Conservation (phyloP, 2,329 filamentous ascomycete species). For the Pseudogymnoascus sp. region DNA sequence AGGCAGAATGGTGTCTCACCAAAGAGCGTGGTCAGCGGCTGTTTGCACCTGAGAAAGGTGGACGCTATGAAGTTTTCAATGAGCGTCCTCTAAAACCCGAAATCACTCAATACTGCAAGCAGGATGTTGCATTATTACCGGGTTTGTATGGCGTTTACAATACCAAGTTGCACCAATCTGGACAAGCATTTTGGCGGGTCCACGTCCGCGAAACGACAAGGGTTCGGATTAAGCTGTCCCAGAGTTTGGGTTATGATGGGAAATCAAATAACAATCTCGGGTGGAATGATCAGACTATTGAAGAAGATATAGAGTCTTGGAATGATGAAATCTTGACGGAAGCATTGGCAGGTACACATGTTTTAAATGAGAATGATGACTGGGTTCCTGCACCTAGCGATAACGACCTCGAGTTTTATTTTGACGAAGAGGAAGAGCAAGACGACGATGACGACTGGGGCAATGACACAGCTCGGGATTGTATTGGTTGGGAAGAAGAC, state of each 20-base stretch:
- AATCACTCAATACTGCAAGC: constrained; percentile 38
- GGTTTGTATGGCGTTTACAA: constrained; percentile 30
- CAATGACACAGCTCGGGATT: too few species aligned
- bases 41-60: constrained; percentile 35
- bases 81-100: constrained; percentile 34
- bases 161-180: constrained; percentile 8
- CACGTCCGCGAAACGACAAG: constrained; percentile 9
- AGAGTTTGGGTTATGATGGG: constrained; percentile 7
- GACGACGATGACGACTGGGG: too few species aligned
- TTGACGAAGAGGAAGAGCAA: too few species aligned
- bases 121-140: constrained; percentile 38
- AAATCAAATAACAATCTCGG: background rate
- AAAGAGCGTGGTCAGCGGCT: constrained; percentile 33
- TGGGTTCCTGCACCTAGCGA: too few species aligned
- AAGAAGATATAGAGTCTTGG: constrained; percentile 13
- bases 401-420: too few species aligned
- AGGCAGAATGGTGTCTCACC: constrained; percentile 22
- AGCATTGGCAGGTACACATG: background rate
- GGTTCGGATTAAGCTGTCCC: constrained; percentile 17
- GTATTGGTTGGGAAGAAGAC: too few species aligned
- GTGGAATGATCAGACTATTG: constrained; percentile 14
- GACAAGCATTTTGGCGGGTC: constrained; percentile 12
- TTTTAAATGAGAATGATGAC: background rate
- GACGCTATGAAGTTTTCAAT: constrained; percentile 40
- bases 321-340: constrained; percentile 10